These are phyloP conservation scores for Pouteria glomerata DNA, from an alignment of 148 eudicot genomes.

Conservation along the genomic window DNA sequence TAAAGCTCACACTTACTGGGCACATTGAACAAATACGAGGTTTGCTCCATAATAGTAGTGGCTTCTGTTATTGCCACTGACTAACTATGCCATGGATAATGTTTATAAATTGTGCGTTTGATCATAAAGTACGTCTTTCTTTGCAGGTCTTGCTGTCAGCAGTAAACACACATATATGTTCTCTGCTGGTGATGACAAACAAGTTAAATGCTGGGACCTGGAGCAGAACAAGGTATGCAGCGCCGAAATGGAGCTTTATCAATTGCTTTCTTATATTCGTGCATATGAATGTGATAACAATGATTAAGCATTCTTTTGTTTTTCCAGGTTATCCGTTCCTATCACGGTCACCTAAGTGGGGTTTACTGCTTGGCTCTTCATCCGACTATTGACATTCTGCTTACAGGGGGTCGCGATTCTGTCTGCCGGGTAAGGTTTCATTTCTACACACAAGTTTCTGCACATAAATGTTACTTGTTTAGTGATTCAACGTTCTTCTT, in stretches of 20 bases:
- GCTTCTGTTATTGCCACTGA: background rate
- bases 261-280: background rate
- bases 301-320: background rate
- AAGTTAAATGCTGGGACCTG: conserved; percentile 99
- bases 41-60: conserved; percentile 16
- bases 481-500: background rate
- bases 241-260: background rate
- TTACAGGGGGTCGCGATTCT: conserved; percentile 98
- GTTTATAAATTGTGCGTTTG: background rate
- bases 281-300: background rate
- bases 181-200: conserved; percentile 99
- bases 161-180: conserved; percentile 93
- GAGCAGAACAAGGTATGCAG: conserved; percentile 89
- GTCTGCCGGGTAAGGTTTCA: conserved; percentile 79
- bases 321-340: conserved; percentile 79
- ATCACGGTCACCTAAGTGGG: conserved; percentile 98
- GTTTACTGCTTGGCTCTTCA: conserved; percentile 95
- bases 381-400: conserved; percentile 90
- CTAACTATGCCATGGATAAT: background rate
- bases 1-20: conserved; percentile 94
- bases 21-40: conserved; percentile 99
- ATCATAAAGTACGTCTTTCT: background rate
- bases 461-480: background rate
- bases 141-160: conserved; percentile 93
- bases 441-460: background rate